Evolutionary conservation across 176 grass and related monocot species (phyloP).

Genomic region (Oropetium thomaeum): DNA sequence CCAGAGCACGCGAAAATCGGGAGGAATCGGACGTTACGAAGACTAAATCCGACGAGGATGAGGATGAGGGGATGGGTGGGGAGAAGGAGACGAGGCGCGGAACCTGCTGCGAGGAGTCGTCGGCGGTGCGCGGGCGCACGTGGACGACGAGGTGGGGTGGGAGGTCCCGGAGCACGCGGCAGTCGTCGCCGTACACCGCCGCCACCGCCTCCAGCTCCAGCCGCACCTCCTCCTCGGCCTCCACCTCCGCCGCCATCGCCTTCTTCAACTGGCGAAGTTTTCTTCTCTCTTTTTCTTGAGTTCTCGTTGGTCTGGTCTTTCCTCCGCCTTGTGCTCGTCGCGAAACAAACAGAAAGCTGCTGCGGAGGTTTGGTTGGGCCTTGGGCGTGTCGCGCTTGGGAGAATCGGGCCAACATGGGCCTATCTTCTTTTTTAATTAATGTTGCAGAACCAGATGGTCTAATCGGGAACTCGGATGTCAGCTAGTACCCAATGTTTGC

Average conservation of each 20-base stretch:
- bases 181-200: conserved; percentile 75
- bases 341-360: too few species aligned
- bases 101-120: conserved; percentile 90
- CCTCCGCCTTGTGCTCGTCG: too few species aligned
- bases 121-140: conserved; percentile 71
- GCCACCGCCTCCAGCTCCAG: conserved; percentile 73
- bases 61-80: neutral
- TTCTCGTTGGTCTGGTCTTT: too few species aligned
- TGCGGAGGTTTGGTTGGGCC: too few species aligned
- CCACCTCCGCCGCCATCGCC: conserved; percentile 34
- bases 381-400: too few species aligned
- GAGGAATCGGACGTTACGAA: neutral
- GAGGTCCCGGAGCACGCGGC: conserved; percentile 54
- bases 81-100: neutral
- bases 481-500: too few species aligned
- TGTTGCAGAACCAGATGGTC: too few species aligned
- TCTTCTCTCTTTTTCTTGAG: too few species aligned
- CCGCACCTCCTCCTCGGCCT: conserved; percentile 66
- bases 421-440: too few species aligned
- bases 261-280: neutral
- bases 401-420: too few species aligned
- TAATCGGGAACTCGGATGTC: too few species aligned
- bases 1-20: neutral
- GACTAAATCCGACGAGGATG: neutral
- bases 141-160: conserved; percentile 79